Evolutionary conservation across 192 early-diverging fungal genomes (phyloP).

Genomic region (Gonapodya sp.): DNA sequence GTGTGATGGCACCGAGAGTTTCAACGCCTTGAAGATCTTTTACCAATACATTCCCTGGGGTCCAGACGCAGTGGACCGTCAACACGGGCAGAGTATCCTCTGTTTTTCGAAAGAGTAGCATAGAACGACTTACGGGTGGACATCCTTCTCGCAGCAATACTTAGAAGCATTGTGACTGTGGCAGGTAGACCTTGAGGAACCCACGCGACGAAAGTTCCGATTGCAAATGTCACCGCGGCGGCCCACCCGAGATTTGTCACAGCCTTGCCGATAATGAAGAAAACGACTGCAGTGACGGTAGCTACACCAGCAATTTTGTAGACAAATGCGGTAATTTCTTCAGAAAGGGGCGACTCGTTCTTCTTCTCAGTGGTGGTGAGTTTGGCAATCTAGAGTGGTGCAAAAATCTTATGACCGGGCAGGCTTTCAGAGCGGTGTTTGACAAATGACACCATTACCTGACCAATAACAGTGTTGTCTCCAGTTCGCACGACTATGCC

Average conservation of each 20-base stretch:
- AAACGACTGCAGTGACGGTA: constrained; percentile 60
- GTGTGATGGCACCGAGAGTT: constrained; percentile 91
- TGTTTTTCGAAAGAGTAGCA: neutral
- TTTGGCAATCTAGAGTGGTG: constrained; percentile 51
- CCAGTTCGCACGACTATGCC: constrained; percentile 90
- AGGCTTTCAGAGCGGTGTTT: no score
- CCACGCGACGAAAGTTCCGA: constrained; percentile 72
- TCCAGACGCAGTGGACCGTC: neutral
- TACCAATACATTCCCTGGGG: constrained; percentile 65
- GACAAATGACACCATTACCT: constrained; percentile 21
- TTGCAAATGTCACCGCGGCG: constrained; percentile 68
- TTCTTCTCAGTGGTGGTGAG: constrained; percentile 73
- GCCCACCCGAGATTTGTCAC: constrained; percentile 31
- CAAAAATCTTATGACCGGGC: neutral
- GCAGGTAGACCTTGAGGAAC: constrained; percentile 91
- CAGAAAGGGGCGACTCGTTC: constrained; percentile 58
- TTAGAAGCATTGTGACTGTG: constrained; percentile 87
- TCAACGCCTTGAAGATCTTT: constrained; percentile 95
- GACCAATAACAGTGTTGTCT: constrained; percentile 88
- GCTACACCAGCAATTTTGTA: constrained; percentile 78
- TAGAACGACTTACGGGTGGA: constrained; percentile 78
- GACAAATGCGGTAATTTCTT: constrained; percentile 73
- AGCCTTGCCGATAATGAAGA: constrained; percentile 69
- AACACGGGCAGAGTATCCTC: neutral
- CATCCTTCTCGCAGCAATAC: constrained; percentile 94